A percentile compares a stretch with the other conserved stretches of the same genome.
Conservation (phyloP, 2,329 filamentous ascomycete species). For the Colletotrichum destructivum region DNA sequence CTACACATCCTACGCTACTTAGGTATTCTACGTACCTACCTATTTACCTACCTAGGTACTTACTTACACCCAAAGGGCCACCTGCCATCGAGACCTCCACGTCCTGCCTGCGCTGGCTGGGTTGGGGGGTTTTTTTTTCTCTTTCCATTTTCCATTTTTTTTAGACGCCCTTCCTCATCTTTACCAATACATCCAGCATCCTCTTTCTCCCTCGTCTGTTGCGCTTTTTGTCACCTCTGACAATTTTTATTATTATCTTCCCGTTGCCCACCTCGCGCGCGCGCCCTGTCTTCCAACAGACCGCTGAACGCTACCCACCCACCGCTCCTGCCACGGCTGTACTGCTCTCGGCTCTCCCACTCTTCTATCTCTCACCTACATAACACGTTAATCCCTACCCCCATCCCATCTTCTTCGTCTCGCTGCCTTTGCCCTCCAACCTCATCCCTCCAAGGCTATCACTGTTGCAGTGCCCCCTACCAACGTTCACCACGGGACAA, state of each 20-base stretch:
- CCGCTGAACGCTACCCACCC: slow-evolving; percentile 27
- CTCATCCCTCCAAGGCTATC: slow-evolving; percentile 29
- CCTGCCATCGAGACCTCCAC: slow-evolving; percentile 25
- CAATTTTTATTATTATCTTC: too few species aligned
- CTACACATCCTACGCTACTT: slow-evolving; percentile 39
- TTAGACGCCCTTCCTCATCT: slow-evolving; percentile 16
- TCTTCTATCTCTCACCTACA: slow-evolving; percentile 31
- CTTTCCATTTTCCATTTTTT: slow-evolving; percentile 5
- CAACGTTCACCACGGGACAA: slow-evolving; percentile 17
- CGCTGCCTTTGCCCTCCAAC: slow-evolving; percentile 24
- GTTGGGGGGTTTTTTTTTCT: slow-evolving; percentile 5
- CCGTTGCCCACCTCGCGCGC: background rate
- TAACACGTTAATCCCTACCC: slow-evolving; percentile 41
- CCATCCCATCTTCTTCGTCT: slow-evolving; percentile 37
- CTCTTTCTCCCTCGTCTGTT: slow-evolving; percentile 9
- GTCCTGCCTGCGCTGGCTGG: slow-evolving; percentile 14
- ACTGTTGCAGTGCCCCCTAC: background rate
- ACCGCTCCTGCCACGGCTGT: slow-evolving; percentile 9
- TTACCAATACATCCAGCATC: slow-evolving; percentile 12
- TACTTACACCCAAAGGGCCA: slow-evolving; percentile 32
- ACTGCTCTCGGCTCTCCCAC: background rate
- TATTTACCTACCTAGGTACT: too few species aligned
- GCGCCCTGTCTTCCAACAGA: slow-evolving; percentile 18
- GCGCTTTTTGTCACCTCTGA: background rate
- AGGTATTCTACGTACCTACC: background rate